phyloP scores from a whole-genome alignment of 176 grass and related monocot species.

The Leersia perrieri region DNA sequence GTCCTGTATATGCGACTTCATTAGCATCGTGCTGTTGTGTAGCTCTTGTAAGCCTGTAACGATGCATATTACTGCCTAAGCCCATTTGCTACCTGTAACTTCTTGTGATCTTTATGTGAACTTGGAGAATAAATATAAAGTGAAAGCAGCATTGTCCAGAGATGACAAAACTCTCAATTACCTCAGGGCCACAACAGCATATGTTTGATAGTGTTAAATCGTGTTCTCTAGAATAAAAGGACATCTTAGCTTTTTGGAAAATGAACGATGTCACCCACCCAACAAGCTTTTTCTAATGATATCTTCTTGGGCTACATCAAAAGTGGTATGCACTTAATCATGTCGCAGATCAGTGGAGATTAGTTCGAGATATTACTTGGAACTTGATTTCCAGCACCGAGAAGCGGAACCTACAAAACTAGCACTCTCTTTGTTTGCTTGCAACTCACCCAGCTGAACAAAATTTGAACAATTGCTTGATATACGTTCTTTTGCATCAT shows the following conservation, averaged over 20 bases:
- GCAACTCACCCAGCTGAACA: neutral
- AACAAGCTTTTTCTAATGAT: neutral
- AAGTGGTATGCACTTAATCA: neutral
- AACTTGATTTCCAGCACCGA: neutral
- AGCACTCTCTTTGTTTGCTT: neutral
- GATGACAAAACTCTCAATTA: constrained; percentile 13
- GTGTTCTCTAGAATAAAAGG: neutral
- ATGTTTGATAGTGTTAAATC: neutral
- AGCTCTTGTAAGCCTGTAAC: neutral
- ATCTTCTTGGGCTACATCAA: neutral
- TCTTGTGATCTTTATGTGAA: neutral
- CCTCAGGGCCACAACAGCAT: neutral
- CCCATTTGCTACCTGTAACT: neutral
- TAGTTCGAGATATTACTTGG: neutral
- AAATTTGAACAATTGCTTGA: neutral
- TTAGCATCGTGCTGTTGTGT: neutral
- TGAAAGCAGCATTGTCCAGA: neutral
- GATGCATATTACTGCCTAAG: neutral
- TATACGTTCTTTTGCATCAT: neutral
- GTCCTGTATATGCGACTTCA: neutral
- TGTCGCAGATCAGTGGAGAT: neutral
- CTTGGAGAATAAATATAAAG: neutral
- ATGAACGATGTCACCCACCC: neutral
- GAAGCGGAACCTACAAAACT: neutral
- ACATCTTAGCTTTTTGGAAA: constrained; percentile 2